phyloP scores from a whole-genome alignment of 352 stramenopile genomes.

The Globisporangium nagaii region DNA sequence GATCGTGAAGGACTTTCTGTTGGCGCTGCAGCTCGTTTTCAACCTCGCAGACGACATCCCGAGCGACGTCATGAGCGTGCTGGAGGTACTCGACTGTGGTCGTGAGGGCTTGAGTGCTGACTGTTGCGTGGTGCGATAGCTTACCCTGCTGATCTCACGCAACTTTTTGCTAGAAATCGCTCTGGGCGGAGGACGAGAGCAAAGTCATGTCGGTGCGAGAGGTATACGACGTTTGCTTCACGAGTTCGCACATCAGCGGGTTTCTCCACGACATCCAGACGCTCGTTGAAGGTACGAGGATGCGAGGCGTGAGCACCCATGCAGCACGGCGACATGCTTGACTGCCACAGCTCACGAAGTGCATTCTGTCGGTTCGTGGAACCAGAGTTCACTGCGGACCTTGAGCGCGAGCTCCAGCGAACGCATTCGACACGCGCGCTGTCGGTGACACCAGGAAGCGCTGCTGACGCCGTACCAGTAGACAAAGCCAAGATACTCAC shows the following conservation, averaged over 20 bases:
- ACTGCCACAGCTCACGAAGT: no score
- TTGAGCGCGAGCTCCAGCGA: constrained; percentile 3
- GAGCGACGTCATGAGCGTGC: constrained; percentile 12
- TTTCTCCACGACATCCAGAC: constrained; percentile 49
- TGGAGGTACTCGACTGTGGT: constrained; percentile 38
- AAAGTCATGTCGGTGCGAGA: constrained; percentile 33
- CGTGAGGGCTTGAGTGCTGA: no score
- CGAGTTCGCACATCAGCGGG: constrained; percentile 41
- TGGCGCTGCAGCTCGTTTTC: constrained; percentile 34
- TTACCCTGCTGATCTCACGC: neutral
- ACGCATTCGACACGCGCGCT: neutral
- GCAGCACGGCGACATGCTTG: no score
- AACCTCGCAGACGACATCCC: constrained; percentile 28
- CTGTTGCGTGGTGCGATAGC: neutral
- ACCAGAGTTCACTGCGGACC: constrained; percentile 5
- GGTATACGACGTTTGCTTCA: constrained; percentile 57
- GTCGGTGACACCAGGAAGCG: neutral
- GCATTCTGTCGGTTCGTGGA: no score
- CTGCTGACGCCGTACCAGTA: neutral
- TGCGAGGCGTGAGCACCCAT: no score
- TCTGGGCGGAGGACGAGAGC: constrained; percentile 33
- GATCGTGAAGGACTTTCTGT: constrained; percentile 38
- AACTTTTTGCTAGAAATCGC: constrained; percentile 23
- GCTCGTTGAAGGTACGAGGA: constrained; percentile 29
- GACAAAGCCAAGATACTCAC: constrained; percentile 14